These are phyloP conservation scores for Prunus mongolica DNA, from an alignment of 306 rosid genomes.

Conservation along the genomic window DNA sequence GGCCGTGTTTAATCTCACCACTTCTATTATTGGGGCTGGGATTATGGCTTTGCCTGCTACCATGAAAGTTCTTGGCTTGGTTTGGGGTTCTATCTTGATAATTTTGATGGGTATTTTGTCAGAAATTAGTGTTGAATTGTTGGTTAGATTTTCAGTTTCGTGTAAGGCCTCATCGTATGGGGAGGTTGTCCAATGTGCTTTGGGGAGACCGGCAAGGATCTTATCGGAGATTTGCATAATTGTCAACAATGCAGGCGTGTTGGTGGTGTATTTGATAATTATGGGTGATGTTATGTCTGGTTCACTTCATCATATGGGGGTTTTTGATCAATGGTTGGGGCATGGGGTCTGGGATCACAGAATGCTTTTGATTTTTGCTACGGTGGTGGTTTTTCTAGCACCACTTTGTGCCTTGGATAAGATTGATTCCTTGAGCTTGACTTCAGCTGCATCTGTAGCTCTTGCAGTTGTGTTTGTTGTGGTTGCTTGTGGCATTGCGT, in stretches of 20 bases:
- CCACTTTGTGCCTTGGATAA: conserved; percentile 90
- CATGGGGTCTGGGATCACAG: conserved; percentile 93
- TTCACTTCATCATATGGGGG: conserved; percentile 74
- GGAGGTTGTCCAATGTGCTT: conserved; percentile 78
- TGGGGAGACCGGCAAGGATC: conserved; percentile 70
- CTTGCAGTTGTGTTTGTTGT: conserved; percentile 83
- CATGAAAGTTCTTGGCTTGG: conserved; percentile 89
- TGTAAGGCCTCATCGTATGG: conserved; percentile 77
- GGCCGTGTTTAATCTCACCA: conserved; percentile 85
- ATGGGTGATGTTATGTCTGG: conserved; percentile 99
- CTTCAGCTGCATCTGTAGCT: conserved; percentile 93
- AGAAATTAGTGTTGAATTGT: conserved; percentile 72
- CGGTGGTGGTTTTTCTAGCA: conserved; percentile 67
- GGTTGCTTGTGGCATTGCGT: conserved; percentile 55
- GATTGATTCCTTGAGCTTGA: conserved; percentile 90
- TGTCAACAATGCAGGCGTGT: conserved; percentile 75
- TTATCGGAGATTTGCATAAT: conserved; percentile 74
- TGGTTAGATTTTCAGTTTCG: conserved; percentile 59
- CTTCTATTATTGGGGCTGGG: conserved; percentile 91
- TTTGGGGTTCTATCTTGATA: conserved; percentile 62
- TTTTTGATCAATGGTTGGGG: conserved; percentile 86
- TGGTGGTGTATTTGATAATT: conserved; percentile 90
- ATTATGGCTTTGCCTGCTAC: conserved; percentile 96
- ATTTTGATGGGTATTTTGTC: conserved; percentile 80
- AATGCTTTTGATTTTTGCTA: conserved; percentile 60